phyloP scores from a whole-genome alignment of 2,329 filamentous ascomycete genomes.

The Penicillium concentricum region DNA sequence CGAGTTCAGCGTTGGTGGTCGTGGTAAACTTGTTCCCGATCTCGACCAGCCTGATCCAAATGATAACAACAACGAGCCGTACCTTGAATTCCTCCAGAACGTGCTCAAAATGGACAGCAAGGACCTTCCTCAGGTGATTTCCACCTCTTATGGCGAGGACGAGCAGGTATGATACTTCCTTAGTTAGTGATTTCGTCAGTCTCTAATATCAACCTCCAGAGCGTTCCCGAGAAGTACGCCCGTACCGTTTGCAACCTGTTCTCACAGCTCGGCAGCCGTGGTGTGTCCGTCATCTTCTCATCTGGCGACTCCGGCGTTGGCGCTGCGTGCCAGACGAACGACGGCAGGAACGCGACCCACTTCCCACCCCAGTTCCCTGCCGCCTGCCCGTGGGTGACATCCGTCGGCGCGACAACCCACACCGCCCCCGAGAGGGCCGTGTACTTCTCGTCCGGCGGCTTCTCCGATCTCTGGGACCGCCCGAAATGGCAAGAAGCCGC shows the following conservation, averaged over 20 bases:
- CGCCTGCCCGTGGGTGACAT: slow-evolving; percentile 40
- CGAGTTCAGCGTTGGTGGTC: slow-evolving; percentile 51
- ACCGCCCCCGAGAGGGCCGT: slow-evolving; percentile 40
- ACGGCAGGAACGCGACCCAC: slow-evolving; percentile 37
- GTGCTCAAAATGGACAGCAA: slow-evolving; percentile 31
- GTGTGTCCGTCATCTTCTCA: slow-evolving; percentile 50
- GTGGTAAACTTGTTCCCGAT: slow-evolving; percentile 48
- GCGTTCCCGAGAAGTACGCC: slow-evolving; percentile 39
- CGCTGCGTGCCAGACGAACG: slow-evolving; percentile 33
- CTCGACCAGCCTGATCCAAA: slow-evolving; percentile 45
- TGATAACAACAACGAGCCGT: slow-evolving; percentile 50
- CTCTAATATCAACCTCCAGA: slow-evolving; percentile 17
- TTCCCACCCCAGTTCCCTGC: slow-evolving; percentile 46
- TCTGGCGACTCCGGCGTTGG: slow-evolving; percentile 52
- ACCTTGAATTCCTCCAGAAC: slow-evolving; percentile 36
- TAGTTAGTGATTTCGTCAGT: background rate
- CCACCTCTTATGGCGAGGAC: slow-evolving; percentile 43
- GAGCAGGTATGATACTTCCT: slow-evolving; percentile 32
- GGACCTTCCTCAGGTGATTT: slow-evolving; percentile 39
- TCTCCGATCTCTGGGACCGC: slow-evolving; percentile 39
- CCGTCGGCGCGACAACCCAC: slow-evolving; percentile 43
- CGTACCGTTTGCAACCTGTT: slow-evolving; percentile 44
- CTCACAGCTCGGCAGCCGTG: slow-evolving; percentile 52
- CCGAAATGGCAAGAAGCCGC: slow-evolving; percentile 36
- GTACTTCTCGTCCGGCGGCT: slow-evolving; percentile 45